Percentiles rank a stretch among this genome's conserved stretches.
Conservation (phyloP, 1,284 basidiomycete species). For the Fomitopsis betulina region DNA sequence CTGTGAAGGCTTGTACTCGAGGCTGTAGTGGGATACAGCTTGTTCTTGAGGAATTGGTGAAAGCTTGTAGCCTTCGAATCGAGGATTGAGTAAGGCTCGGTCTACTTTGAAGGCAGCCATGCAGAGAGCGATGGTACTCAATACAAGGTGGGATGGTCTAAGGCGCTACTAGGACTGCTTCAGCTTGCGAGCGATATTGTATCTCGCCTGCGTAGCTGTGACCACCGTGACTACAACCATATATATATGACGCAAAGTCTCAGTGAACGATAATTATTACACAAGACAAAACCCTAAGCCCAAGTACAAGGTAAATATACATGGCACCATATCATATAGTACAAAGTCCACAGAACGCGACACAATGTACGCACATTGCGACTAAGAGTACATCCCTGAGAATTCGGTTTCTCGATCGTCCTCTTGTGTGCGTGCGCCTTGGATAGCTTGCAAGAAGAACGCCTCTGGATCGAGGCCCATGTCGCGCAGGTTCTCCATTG, state of each 20-base stretch:
- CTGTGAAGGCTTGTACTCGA: slow-evolving; percentile 54
- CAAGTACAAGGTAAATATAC: no score
- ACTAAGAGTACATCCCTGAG: slow-evolving; percentile 9
- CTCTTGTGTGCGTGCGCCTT: neutral
- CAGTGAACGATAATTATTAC: no score
- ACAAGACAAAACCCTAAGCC: no score
- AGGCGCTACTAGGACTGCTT: no score
- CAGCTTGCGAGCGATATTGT: no score
- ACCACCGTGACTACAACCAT: no score
- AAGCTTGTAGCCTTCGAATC: slow-evolving; percentile 83
- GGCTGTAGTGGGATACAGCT: slow-evolving; percentile 43
- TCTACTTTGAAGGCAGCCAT: slow-evolving; percentile 32
- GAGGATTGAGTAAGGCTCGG: slow-evolving; percentile 63
- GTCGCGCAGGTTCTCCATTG: neutral
- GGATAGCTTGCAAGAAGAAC: neutral
- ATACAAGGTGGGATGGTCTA: no score
- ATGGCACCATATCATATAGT: no score
- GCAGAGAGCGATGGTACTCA: neutral
- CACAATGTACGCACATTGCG: neutral
- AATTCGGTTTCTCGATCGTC: neutral
- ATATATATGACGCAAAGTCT: no score
- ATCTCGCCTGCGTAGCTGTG: no score
- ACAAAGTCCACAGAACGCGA: neutral
- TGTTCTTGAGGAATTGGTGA: slow-evolving; percentile 53
- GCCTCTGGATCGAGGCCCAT: neutral